Evolutionary conservation across 257 asterid species (phyloP), one percentile per base, ranked within the genome.

Genomic region (Anisodus tanguticus): DNA sequence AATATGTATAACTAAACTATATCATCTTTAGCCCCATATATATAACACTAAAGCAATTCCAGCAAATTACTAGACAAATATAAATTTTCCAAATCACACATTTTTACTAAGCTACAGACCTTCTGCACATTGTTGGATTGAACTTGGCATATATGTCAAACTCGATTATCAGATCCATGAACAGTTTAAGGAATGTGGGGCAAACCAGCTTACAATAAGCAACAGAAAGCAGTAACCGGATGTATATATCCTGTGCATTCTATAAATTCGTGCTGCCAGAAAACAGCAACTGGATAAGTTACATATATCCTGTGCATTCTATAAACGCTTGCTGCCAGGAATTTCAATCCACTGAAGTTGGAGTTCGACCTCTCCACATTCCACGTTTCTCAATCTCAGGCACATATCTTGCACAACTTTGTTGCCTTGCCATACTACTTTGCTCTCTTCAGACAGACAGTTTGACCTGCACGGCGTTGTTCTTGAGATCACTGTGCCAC

Each of bases 281-380:
- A 22, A 62, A n/a, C 66, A 59, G 31, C 66, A 17, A 17, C 66
- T 26, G 16, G 37, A 71, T 71, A 31, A 31, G 35, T 31, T 31
- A 6, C n/a, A 66, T 31, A 6, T 35, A 66, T 63, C 41, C 16
- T 72, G 35, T 3, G 39, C 37, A 19, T 72, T 49, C 45, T 77
- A 77, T 13, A 12, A 12, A 53, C 26, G 82, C 3, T 53, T 77
- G 64, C 8, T 53, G 8, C 82, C 82, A 77, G 82, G 82, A 53
- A 77, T 17, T 1, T 77, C 64, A 7, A 93, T 88, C 97, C 97
- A 93, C 64, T 90, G 91, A 45, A 93, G 93, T 69, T 91, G 92
- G 45, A 93, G 83, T 66, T 90, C 91, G 4, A 93, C 89, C 85
- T 93, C 97, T 6, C 97, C 97, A 58, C 93, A 86, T 77, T 93